These are phyloP conservation scores for Diaporthe velutina DNA, from an alignment of 2,329 filamentous ascomycete species.

Conservation along the genomic window DNA sequence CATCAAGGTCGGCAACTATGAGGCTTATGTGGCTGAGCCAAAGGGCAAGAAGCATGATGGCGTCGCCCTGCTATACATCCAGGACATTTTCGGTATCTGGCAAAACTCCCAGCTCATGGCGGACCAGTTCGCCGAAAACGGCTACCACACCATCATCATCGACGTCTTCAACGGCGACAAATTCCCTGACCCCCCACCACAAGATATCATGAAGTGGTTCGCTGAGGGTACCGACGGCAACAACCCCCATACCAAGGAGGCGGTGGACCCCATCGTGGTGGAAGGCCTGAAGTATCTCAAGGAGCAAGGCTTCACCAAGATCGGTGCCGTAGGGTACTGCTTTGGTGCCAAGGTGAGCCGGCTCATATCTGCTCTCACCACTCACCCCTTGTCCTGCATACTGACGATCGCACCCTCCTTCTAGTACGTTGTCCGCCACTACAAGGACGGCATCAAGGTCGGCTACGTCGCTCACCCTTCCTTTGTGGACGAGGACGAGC, in stretches of 20 bases:
- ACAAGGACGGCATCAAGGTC: slow-evolving; percentile 73
- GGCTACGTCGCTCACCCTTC: slow-evolving; percentile 84
- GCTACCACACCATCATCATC: slow-evolving; percentile 76
- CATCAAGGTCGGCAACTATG: slow-evolving; percentile 60
- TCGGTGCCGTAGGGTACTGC: slow-evolving; percentile 80
- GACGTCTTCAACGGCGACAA: slow-evolving; percentile 79
- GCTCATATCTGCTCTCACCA: background rate
- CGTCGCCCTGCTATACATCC: slow-evolving; percentile 59
- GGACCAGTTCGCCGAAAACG: slow-evolving; percentile 81
- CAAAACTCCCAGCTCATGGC: slow-evolving; percentile 75
- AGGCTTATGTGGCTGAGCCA: slow-evolving; percentile 65
- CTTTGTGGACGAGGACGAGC: slow-evolving; percentile 77
- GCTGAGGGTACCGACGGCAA: slow-evolving; percentile 60
- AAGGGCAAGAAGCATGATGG: slow-evolving; percentile 55
- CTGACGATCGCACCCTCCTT: background rate
- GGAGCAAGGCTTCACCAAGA: slow-evolving; percentile 66
- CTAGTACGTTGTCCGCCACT: slow-evolving; percentile 78
- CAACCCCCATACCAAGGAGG: slow-evolving; percentile 60
- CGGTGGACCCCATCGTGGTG: slow-evolving; percentile 62
- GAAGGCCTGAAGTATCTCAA: slow-evolving; percentile 69
- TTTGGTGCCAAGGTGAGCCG: slow-evolving; percentile 76
- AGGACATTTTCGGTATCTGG: slow-evolving; percentile 67
- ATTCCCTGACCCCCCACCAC: slow-evolving; percentile 64
- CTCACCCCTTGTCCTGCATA: background rate
- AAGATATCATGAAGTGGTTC: slow-evolving; percentile 58